A percentile compares a stretch with the other conserved stretches of the same genome.
These are phyloP conservation scores for Amniculicola lignicola DNA, from an alignment of 495 filamentous ascomycete species.

Conservation along the genomic window DNA sequence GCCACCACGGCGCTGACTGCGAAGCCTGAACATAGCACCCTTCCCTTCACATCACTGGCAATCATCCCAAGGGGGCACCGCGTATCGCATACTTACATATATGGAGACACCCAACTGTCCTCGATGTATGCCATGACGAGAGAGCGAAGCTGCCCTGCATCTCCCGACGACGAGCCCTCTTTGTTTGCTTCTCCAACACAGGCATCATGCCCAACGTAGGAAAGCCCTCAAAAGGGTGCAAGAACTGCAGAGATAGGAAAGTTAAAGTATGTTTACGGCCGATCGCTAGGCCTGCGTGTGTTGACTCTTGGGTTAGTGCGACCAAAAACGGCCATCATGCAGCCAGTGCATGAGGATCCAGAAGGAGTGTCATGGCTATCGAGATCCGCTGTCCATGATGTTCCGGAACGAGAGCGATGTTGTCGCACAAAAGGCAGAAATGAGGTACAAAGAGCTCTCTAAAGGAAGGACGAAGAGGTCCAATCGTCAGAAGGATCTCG, in stretches of 20 bases:
- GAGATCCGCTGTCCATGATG: constrained; percentile 18
- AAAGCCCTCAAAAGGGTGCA: constrained; percentile 25
- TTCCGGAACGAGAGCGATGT: constrained; percentile 24
- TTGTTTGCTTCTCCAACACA: neutral
- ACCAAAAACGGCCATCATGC: constrained; percentile 20
- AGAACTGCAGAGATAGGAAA: constrained; percentile 23
- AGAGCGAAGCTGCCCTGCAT: no score
- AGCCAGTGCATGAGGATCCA: constrained; percentile 16
- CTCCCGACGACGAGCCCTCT: no score
- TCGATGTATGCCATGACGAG: no score
- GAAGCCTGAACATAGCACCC: no score
- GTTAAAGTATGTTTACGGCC: constrained; percentile 6
- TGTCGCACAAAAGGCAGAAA: constrained; percentile 14
- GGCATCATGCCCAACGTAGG: constrained; percentile 27
- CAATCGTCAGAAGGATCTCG: no score
- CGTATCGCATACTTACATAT: no score
- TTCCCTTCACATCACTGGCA: no score
- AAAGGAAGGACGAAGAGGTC: constrained; percentile 1
- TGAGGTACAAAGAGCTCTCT: constrained; percentile 14
- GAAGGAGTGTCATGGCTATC: constrained; percentile 17
- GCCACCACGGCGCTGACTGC: no score
- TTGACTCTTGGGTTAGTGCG: constrained; percentile 16
- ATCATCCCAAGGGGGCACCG: no score
- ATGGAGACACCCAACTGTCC: no score
- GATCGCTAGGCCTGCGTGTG: neutral